Evolutionary conservation across 257 asterid species (phyloP), one percentile per base, ranked within the genome.

Genomic region (Pogostemon cablin): DNA sequence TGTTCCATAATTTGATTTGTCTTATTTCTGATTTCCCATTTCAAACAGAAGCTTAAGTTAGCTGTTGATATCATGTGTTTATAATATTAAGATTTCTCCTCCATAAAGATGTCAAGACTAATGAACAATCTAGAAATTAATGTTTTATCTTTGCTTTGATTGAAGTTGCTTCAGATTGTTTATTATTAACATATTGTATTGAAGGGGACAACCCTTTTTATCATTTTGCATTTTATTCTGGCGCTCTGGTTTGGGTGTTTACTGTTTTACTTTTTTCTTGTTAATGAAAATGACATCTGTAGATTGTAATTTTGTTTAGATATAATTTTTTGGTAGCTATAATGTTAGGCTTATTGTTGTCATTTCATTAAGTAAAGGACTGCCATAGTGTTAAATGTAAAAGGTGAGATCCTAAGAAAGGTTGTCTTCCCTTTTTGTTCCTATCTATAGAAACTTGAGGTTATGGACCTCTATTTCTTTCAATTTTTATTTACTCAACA

Each of bases 1-100:
- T 79, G 66, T 40, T 68, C 71, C 63, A 48, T 73, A 68, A 59
- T 68, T 50, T 50, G 54, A 65, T 58, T 32, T 72, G 55, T 56
- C 62, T 64, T 17, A 37, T 39, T 47, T 52, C 53, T 68, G 42
- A 8, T 9, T 42, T 61, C 32, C 65, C 56, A 52, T 71, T 52
- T 57, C 64, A 50, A 54, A 63, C 49, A 41, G 6, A 2, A 3
- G 40, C 54, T 17, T 55, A 17, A 50, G 46, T 50, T 3, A 4
- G 32, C 66, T 57, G 32, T 63, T 47, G 38, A 8, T 55, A 5
- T 72, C 56, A 60, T 43, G 40, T 7, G 32, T 17, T n/a, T 44
- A 38, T 34, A 44, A n/a, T 47, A n/a, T 61, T 42, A 50, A 50
- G 7, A 56, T 38, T 48, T 41, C 40, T 40, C 64, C 66, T 40